Base-by-base conservation (phyloP, 106 monocot genomes). In the Dioscorea alata region DNA sequence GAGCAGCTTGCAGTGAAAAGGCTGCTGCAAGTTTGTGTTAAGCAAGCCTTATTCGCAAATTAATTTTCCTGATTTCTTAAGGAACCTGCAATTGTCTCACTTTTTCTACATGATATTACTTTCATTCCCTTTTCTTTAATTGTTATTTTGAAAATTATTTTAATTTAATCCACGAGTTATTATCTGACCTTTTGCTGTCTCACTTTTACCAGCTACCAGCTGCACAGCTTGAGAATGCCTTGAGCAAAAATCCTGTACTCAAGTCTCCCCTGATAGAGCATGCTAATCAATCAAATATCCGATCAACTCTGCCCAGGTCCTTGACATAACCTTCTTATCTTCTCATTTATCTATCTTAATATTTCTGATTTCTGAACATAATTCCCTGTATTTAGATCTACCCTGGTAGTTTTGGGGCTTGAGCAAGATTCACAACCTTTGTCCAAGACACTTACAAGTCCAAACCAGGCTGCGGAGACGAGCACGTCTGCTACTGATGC, bases 141-240 rank as follows among this genome's bases (percentile, higher is more conserved):
- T n/a, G n/a, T 28, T 28, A 3, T 28, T 28, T 28, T 28, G 28
- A 3, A 3, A 28, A 28, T 28, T 3, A 42, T 10, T 42, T 42
- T 3, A 8, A 42, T 42, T 42, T 42, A 42, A 42, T 42, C 42
- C 42, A 6, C 6, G 9, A 42, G 42, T 42, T 42, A 42, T 42
- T 42, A 42, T 42, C 42, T 42, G 42, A 42, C 42, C 42, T 42
- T 42, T 42, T 8, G 42, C 42, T 42, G 42, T 42, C 42, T 42
- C 9, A 10, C 42, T 42, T 42, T 60, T 74, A 15, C 0, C 78
- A 96, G 96, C 75, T 97, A 50, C 96, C 96, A 60, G 96, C 89
- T 23, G 78, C 86, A 60, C 96, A 97, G 57, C 85, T 97, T 54
- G 96, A 92, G 82, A 97, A 87, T 85, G 96, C 92, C 23, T 69